phyloP scores from a whole-genome alignment of 2,329 filamentous ascomycete genomes.

The Arthrocladium fulminans region DNA sequence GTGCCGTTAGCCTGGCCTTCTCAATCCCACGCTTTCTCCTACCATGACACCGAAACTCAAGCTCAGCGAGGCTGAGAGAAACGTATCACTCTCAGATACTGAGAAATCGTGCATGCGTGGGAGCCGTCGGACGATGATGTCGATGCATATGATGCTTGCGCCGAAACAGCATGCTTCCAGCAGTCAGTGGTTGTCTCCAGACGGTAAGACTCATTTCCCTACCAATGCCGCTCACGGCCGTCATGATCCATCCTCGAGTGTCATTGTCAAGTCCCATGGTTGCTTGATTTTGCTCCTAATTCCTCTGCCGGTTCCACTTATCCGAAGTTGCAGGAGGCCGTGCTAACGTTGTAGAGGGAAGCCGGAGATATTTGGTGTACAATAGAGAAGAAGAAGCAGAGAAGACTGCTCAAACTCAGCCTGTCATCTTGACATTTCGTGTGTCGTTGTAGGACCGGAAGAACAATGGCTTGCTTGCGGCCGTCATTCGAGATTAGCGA shows the following conservation, averaged over 20 bases:
- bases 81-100: conserved; percentile 81
- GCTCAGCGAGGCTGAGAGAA: conserved; percentile 79
- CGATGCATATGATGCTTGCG: conserved; percentile 77
- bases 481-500: neutral
- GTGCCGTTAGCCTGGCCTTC: neutral
- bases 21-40: conserved; percentile 24
- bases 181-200: conserved; percentile 4
- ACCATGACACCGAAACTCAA: conserved; percentile 97
- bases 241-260: conserved; percentile 87
- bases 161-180: conserved; percentile 54
- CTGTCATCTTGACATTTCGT: neutral
- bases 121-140: conserved; percentile 63
- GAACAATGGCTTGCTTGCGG: neutral
- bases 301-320: too few relatives aligned
- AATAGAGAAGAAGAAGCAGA: neutral
- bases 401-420: neutral
- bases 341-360: neutral
- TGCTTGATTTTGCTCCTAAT: too few relatives aligned
- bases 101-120: conserved; percentile 68
- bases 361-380: neutral
- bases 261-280: conserved; percentile 60
- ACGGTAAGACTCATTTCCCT: conserved; percentile 20
- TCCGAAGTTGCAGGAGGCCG: neutral
- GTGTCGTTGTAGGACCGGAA: neutral
- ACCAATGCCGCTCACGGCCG: conserved; percentile 70